Evolutionary conservation across 192 early-diverging fungal genomes (phyloP).

Genomic region (Coemansia sp.): DNA sequence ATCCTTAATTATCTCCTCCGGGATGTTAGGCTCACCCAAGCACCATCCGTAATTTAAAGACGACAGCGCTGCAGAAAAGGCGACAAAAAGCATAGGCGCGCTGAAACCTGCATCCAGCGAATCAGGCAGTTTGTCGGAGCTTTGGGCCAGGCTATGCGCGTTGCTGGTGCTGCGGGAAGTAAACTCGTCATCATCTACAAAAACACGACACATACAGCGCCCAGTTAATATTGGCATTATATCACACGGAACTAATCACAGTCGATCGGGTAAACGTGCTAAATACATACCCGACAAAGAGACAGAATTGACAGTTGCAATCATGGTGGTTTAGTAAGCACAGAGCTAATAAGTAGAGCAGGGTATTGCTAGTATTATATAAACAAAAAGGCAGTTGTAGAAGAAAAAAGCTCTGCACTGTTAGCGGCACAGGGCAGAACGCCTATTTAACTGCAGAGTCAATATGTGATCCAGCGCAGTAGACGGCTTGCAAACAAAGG

Average conservation of each 20-base stretch:
- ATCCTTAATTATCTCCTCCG: constrained; percentile 48
- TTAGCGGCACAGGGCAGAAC: background rate
- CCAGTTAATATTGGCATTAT: background rate
- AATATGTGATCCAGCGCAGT: background rate
- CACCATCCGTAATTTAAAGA: constrained; percentile 55
- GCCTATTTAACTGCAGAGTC: constrained; percentile 1
- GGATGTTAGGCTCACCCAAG: constrained; percentile 56
- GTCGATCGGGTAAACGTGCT: background rate
- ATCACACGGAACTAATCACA: background rate
- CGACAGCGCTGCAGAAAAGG: constrained; percentile 37
- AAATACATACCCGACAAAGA: background rate
- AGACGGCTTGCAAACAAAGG: background rate
- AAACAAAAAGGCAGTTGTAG: background rate
- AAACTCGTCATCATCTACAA: background rate
- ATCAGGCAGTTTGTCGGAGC: constrained; percentile 8
- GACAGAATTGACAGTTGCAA: background rate
- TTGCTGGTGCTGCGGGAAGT: background rate
- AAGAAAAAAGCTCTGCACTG: background rate
- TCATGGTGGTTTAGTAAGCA: background rate
- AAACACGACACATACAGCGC: background rate
- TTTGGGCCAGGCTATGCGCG: constrained; percentile 16
- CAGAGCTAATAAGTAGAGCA: background rate
- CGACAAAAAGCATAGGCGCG: constrained; percentile 15
- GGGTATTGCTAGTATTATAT: background rate
- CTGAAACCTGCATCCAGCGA: constrained; percentile 38